Evolutionary conservation across 208 protist genomes (phyloP).

Genomic region (Crithidia bombi): DNA sequence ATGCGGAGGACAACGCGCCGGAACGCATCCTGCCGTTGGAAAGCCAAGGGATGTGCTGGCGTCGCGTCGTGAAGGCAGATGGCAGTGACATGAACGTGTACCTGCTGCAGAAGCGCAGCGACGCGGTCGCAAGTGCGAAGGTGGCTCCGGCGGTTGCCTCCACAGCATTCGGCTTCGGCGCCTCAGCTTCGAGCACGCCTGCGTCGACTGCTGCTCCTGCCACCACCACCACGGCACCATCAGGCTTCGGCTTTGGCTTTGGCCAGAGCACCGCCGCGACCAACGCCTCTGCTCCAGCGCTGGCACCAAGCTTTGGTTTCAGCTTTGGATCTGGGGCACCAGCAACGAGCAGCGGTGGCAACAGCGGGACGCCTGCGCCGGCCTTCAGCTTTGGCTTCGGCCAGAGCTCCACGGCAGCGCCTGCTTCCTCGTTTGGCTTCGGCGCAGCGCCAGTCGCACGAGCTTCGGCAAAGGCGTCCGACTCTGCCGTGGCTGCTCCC

Average conservation of each 20-base stretch:
- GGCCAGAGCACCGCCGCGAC: conserved; percentile 6
- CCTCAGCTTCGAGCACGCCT: background rate
- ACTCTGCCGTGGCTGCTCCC: background rate
- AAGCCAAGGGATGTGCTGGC: conserved; percentile 80
- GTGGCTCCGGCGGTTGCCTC: conserved; percentile 15
- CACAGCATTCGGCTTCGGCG: conserved; percentile 48
- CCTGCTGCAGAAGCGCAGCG: conserved; percentile 61
- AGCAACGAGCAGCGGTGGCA: background rate
- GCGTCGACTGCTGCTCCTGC: conserved; percentile 9
- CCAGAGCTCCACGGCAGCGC: conserved; percentile 2
- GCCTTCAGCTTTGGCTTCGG: conserved; percentile 42
- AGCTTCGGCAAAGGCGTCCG: conserved; percentile 2
- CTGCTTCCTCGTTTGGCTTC: conserved; percentile 38
- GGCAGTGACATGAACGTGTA: conserved; percentile 76
- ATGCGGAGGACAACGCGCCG: conserved; percentile 86
- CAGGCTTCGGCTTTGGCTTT: conserved; percentile 45
- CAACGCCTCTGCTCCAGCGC: background rate
- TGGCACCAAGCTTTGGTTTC: conserved; percentile 36
- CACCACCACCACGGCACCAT: conserved; percentile 8
- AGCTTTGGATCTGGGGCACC: conserved; percentile 22
- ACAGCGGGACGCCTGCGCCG: background rate
- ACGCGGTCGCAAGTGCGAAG: background rate
- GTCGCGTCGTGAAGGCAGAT: conserved; percentile 71
- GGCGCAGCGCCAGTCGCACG: conserved; percentile 5
- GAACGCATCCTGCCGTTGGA: conserved; percentile 81